Percentiles rank a stretch among this genome's conserved stretches.
These are phyloP conservation scores for Helotiales sp. DNA, from an alignment of 2,329 filamentous ascomycete genomes.

Conservation along the genomic window DNA sequence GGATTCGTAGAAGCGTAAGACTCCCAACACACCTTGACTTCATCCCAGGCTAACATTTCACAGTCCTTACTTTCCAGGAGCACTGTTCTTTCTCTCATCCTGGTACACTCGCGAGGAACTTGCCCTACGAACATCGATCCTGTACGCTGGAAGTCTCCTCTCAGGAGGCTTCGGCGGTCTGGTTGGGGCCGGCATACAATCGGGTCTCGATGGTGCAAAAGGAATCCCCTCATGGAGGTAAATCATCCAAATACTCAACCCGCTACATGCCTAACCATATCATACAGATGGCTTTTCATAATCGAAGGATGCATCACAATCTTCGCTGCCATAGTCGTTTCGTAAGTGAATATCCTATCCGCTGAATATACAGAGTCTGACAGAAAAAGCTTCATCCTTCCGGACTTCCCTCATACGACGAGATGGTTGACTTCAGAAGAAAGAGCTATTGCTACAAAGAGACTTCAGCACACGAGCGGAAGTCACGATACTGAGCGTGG, in stretches of 20 bases:
- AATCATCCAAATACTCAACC: not conserved
- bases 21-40: not conserved
- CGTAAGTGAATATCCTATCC: conserved; percentile 23
- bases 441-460: conserved; percentile 39
- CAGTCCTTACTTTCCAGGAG: conserved; percentile 40
- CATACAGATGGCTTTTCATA: conserved; percentile 40
- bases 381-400: conserved; percentile 31
- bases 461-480: conserved; percentile 12
- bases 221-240: conserved; percentile 16
- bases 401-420: conserved; percentile 41
- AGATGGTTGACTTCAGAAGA: conserved; percentile 38
- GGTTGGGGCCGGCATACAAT: conserved; percentile 50
- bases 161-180: conserved; percentile 50
- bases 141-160: conserved; percentile 47
- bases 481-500: conserved; percentile 17
- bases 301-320: conserved; percentile 41
- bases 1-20: conserved; percentile 38
- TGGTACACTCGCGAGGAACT: conserved; percentile 55
- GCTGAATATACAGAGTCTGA: conserved; percentile 15
- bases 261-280: conserved; percentile 3
- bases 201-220: conserved; percentile 34
- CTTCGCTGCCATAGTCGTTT: conserved; percentile 29
- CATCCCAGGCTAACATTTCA: not conserved
- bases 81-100: conserved; percentile 49
- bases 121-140: conserved; percentile 43